These are phyloP conservation scores for Pythium biforme DNA, from an alignment of 352 stramenopile species.

Conservation along the genomic window DNA sequence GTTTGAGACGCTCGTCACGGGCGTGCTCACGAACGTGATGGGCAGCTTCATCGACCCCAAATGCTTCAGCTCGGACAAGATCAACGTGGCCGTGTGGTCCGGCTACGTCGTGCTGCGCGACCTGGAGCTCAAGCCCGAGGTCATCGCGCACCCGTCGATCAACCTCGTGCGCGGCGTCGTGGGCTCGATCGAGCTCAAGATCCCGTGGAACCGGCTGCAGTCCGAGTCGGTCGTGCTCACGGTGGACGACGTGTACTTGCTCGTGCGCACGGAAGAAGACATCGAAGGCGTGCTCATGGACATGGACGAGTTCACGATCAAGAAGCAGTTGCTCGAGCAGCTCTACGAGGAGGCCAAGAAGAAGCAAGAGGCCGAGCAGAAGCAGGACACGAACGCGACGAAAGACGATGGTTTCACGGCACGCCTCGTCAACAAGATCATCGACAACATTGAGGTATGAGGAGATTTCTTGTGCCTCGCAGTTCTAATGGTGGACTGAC, in stretches of 20 bases:
- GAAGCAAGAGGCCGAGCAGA: conserved; percentile 43
- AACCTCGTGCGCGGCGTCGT: conserved; percentile 75
- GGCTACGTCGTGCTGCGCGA: conserved; percentile 83
- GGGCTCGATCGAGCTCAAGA: conserved; percentile 88
- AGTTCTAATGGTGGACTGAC: background rate
- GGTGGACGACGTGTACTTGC: conserved; percentile 83
- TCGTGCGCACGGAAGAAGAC: conserved; percentile 78
- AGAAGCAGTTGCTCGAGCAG: conserved; percentile 83
- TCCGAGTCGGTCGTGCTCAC: conserved; percentile 87
- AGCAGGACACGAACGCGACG: conserved; percentile 16
- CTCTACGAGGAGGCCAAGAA: conserved; percentile 71
- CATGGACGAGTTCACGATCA: conserved; percentile 79
- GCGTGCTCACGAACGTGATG: conserved; percentile 80
- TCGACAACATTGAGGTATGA: conserved; percentile 84
- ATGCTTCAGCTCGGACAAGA: conserved; percentile 89
- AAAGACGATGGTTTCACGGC: conserved; percentile 72
- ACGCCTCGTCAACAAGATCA: conserved; percentile 85
- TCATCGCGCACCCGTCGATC: conserved; percentile 62
- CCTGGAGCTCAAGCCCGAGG: conserved; percentile 78
- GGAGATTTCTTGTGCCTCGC: background rate
- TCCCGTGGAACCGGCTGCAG: conserved; percentile 87
- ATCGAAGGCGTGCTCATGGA: conserved; percentile 71
- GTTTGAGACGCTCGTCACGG: conserved; percentile 88
- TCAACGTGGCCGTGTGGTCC: conserved; percentile 86
- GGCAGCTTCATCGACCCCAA: conserved; percentile 85